Conservation (phyloP, 2,329 filamentous ascomycete genomes). For the Davidsoniella virescens region DNA sequence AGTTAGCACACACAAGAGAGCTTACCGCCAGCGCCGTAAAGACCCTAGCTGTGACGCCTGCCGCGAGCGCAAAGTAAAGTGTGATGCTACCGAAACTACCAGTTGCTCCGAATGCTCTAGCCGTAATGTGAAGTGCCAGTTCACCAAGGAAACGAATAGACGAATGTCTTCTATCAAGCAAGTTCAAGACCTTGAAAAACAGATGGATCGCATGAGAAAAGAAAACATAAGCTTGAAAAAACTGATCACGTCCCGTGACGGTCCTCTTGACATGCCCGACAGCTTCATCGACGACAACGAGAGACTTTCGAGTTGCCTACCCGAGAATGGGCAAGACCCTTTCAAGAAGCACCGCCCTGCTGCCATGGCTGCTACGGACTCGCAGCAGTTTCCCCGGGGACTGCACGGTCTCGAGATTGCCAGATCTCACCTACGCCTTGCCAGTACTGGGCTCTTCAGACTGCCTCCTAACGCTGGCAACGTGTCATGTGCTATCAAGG, state of each 20-base stretch:
- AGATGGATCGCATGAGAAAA: slow-evolving; percentile 62
- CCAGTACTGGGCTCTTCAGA: slow-evolving; percentile 11
- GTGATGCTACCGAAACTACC: slow-evolving; percentile 88
- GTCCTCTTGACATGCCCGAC: slow-evolving; percentile 32
- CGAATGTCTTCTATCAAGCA: slow-evolving; percentile 99
- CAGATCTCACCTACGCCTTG: slow-evolving; percentile 11
- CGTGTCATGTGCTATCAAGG: slow-evolving; percentile 11
- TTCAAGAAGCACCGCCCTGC: slow-evolving; percentile 12
- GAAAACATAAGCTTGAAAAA: slow-evolving; percentile 62
- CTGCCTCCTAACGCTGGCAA: slow-evolving; percentile 12
- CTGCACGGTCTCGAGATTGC: slow-evolving; percentile 11
- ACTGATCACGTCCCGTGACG: slow-evolving; percentile 37
- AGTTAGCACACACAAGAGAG: slow-evolving; percentile 57
- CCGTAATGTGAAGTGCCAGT: slow-evolving; percentile 92
- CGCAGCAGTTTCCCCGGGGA: slow-evolving; percentile 10
- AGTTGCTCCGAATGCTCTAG: slow-evolving; percentile 97
- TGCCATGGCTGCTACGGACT: slow-evolving; percentile 10
- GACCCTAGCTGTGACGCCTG: slow-evolving; percentile 97
- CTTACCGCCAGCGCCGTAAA: slow-evolving; percentile 86
- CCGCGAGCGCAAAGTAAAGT: slow-evolving; percentile 71
- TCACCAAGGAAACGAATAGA: slow-evolving; percentile 96
- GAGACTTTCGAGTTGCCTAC: slow-evolving; percentile 4
- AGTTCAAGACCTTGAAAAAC: slow-evolving; percentile 90
- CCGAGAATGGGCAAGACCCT: slow-evolving; percentile 8
- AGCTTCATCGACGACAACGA: slow-evolving; percentile 38